Evolutionary conservation across 352 stramenopile genomes (phyloP).

Genomic region (Globisporangium acanthophoron): DNA sequence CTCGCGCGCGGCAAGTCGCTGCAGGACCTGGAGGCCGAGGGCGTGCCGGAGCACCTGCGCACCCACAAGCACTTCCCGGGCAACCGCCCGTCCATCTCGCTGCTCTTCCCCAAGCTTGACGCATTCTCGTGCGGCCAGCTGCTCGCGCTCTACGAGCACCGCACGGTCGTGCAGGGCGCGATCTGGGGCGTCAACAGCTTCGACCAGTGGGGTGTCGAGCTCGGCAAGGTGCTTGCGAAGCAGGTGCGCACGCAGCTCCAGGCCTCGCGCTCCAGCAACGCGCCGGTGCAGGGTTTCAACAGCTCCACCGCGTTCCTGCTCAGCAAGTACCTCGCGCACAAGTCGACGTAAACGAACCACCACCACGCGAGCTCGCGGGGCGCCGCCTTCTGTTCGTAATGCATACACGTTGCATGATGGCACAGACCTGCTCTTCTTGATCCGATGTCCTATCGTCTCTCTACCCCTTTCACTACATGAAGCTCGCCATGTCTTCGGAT

Average conservation of each 20-base stretch:
- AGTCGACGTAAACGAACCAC: conserved; percentile 18
- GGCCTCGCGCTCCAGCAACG: conserved; percentile 66
- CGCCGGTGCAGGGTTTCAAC: conserved; percentile 92
- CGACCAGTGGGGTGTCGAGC: conserved; percentile 98
- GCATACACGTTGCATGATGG: too few relatives aligned
- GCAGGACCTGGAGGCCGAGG: conserved; percentile 91
- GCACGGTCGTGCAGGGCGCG: conserved; percentile 95
- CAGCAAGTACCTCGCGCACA: conserved; percentile 89
- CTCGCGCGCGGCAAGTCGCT: conserved; percentile 95
- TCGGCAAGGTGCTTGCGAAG: conserved; percentile 98
- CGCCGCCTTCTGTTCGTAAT: background rate
- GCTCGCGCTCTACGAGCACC: conserved; percentile 98
- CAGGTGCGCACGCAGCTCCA: conserved; percentile 90
- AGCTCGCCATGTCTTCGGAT: conserved; percentile 37
- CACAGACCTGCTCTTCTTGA: background rate
- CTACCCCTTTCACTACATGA: conserved; percentile 27
- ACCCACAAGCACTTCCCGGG: conserved; percentile 97
- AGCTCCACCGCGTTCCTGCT: conserved; percentile 89
- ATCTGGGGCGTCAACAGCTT: conserved; percentile 99
- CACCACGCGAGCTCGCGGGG: background rate
- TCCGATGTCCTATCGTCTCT: background rate
- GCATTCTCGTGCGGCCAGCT: conserved; percentile 95
- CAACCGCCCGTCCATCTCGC: conserved; percentile 95
- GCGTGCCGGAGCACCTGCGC: conserved; percentile 88
- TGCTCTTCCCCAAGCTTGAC: conserved; percentile 96